Percentiles rank a stretch among this genome's conserved stretches.
These are phyloP conservation scores for Ulvella scutata DNA, from an alignment of 139 green algal species.

Conservation along the genomic window DNA sequence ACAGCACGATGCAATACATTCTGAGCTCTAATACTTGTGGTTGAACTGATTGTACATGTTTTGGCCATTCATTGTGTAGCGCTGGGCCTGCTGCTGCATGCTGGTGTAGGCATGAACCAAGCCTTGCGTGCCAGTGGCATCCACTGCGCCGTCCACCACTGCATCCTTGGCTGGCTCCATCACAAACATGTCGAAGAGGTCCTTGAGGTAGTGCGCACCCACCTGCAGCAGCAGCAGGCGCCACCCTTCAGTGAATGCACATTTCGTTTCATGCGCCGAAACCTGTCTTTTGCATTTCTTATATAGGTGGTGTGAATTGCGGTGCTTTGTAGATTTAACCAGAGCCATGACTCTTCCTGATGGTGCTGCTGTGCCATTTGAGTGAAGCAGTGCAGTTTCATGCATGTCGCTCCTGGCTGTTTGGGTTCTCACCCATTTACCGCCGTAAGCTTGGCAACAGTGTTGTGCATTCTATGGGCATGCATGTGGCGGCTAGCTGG, in stretches of 20 bases:
- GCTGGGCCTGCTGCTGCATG: neutral
- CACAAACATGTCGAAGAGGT: constrained; percentile 15
- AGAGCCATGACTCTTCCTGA: too few species aligned
- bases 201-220: constrained; percentile 16
- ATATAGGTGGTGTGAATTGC: neutral
- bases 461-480: too few species aligned
- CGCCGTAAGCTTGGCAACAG: too few species aligned
- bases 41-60: constrained; percentile 4
- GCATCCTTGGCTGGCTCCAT: constrained; percentile 7
- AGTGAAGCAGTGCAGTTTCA: too few species aligned
- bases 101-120: neutral
- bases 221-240: constrained; percentile 2
- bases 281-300: neutral
- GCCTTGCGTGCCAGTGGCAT: neutral
- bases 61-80: neutral
- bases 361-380: too few species aligned
- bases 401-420: too few species aligned
- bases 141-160: constrained; percentile 5
- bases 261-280: neutral
- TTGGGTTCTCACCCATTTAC: too few species aligned
- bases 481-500: too few species aligned
- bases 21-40: neutral
- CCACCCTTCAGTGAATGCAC: neutral
- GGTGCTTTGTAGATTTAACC: too few species aligned
- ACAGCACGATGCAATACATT: too few species aligned